Evolutionary conservation across 352 stramenopile species (phyloP).

Genomic region (Globisporangium viniferum): DNA sequence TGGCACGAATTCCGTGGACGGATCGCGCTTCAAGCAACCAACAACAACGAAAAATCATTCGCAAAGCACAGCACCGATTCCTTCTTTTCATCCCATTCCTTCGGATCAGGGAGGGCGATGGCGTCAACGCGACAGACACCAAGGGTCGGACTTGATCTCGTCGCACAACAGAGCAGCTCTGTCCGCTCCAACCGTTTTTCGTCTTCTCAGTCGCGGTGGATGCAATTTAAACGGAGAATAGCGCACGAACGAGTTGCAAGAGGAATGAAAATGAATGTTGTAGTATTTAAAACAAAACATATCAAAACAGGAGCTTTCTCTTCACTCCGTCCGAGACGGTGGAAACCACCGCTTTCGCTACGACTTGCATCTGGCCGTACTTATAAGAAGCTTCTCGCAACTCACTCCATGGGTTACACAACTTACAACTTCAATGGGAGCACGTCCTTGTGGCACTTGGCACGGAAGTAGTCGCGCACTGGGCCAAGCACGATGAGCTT

Average conservation of each 20-base stretch:
- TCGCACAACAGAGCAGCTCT: background rate
- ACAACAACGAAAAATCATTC: too few relatives aligned
- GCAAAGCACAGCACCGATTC: background rate
- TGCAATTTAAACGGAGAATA: too few relatives aligned
- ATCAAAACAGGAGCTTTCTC: conserved; percentile 1
- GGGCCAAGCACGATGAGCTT: conserved; percentile 62
- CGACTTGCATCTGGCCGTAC: conserved; percentile 13
- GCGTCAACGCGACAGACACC: too few relatives aligned
- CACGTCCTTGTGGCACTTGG: conserved; percentile 62
- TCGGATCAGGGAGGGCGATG: too few relatives aligned
- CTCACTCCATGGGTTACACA: background rate
- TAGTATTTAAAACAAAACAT: conserved; percentile 12
- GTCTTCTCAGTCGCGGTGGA: too few relatives aligned
- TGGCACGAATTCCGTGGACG: too few relatives aligned
- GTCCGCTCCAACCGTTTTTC: too few relatives aligned
- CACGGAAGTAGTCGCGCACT: conserved; percentile 60
- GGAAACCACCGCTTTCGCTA: conserved; percentile 4
- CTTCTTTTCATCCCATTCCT: too few relatives aligned
- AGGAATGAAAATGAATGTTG: conserved; percentile 1
- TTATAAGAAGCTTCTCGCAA: background rate
- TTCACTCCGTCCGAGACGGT: background rate
- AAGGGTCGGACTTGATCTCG: background rate
- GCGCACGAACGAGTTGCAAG: too few relatives aligned
- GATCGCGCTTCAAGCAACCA: too few relatives aligned
- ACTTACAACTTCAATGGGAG: conserved; percentile 62